Evolutionary conservation across 2,329 filamentous ascomycete genomes (phyloP).

Genomic region (Alternaria gansuensis): DNA sequence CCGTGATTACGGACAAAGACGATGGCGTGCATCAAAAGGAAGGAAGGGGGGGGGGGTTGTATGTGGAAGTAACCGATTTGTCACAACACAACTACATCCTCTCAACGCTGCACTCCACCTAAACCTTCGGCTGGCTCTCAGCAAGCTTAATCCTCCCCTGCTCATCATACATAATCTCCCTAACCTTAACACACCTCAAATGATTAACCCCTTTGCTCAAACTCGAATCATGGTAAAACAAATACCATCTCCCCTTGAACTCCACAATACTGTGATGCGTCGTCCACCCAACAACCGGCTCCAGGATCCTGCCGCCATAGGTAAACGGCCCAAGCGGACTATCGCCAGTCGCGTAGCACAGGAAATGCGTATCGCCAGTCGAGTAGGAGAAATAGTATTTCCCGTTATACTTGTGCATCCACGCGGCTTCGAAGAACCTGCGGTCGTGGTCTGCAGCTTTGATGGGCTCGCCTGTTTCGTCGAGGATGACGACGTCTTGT

Average conservation of each 20-base stretch:
- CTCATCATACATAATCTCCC: constrained; percentile 76
- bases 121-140: constrained; percentile 44
- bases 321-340: constrained; percentile 76
- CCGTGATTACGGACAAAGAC: neutral
- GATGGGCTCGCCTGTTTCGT: constrained; percentile 66
- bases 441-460: constrained; percentile 74
- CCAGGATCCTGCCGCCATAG: constrained; percentile 74
- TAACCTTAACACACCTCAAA: constrained; percentile 75
- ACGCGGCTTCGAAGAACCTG: constrained; percentile 82
- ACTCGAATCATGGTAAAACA: constrained; percentile 80
- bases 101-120: neutral
- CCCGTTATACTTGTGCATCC: constrained; percentile 76
- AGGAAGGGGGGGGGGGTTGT: neutral
- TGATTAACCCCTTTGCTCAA: constrained; percentile 74
- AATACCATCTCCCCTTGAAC: constrained; percentile 74
- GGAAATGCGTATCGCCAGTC: constrained; percentile 78
- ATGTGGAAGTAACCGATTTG: neutral
- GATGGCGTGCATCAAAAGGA: neutral
- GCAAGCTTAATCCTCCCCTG: constrained; percentile 66
- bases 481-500: constrained; percentile 70
- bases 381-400: constrained; percentile 81
- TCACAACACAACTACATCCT: neutral
- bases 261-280: constrained; percentile 83
- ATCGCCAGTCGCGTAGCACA: constrained; percentile 73
- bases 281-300: constrained; percentile 82